Evolutionary conservation across 345 rosid species (phyloP).

Genomic region (Ceriops tagal): DNA sequence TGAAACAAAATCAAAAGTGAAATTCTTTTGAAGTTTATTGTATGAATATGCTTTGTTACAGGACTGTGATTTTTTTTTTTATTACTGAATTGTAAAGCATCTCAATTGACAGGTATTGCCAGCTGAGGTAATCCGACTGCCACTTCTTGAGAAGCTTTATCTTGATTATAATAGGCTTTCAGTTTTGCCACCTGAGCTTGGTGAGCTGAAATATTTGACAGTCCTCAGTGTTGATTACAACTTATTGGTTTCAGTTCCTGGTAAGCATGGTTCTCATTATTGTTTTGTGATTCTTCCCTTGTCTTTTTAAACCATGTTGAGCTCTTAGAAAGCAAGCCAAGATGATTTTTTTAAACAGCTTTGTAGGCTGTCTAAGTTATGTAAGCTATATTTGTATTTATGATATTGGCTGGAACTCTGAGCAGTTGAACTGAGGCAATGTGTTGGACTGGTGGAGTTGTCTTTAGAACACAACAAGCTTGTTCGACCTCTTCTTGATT

Average conservation of each 20-base stretch:
- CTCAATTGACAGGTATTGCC: constrained; percentile 61
- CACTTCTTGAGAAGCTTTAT: constrained; percentile 79
- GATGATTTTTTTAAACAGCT: no score
- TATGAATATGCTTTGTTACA: no score
- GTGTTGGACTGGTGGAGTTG: constrained; percentile 72
- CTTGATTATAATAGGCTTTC: constrained; percentile 79
- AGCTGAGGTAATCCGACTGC: constrained; percentile 70
- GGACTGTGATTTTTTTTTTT: not conserved
- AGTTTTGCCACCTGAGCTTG: constrained; percentile 85
- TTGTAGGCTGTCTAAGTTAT: constrained; percentile 4
- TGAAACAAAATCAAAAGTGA: no score
- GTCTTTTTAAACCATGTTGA: no score
- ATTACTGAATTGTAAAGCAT: not conserved
- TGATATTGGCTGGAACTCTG: constrained; percentile 28
- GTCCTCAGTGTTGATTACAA: constrained; percentile 80
- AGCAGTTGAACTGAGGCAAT: constrained; percentile 89
- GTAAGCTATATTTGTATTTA: constrained; percentile 17
- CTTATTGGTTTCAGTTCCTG: constrained; percentile 82
- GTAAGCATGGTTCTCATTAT: constrained; percentile 35
- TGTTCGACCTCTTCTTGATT: constrained; percentile 96
- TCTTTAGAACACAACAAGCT: constrained; percentile 96
- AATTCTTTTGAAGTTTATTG: no score
- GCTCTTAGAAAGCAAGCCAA: no score
- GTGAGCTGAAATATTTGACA: constrained; percentile 64
- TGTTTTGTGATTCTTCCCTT: no score